A percentile compares a stretch with the other conserved stretches of the same genome.
These are phyloP conservation scores for Dipteronia sinensis DNA, from an alignment of 345 rosid genomes.

Conservation along the genomic window DNA sequence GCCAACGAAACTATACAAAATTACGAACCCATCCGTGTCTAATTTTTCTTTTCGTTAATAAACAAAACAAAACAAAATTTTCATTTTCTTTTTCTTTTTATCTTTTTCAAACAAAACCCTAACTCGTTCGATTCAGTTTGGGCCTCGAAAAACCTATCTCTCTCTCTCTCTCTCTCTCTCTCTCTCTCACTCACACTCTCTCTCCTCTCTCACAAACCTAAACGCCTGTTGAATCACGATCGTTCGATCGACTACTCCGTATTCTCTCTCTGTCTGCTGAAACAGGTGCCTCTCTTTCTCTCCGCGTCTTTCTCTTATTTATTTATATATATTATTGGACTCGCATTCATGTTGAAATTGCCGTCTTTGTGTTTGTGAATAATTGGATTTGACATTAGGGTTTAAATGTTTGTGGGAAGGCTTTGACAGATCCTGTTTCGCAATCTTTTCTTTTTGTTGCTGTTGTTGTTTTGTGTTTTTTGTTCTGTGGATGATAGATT, in stretches of 20 bases:
- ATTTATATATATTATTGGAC: background rate
- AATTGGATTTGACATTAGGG: background rate
- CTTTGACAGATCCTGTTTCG: background rate
- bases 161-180: conserved; percentile 22
- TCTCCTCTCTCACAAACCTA: conserved; percentile 1
- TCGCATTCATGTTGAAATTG: background rate
- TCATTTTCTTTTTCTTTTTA: background rate
- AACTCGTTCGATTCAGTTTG: conserved; percentile 46
- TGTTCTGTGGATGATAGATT: background rate
- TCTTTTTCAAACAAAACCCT: conserved; percentile 46
- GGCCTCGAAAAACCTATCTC: conserved; percentile 50
- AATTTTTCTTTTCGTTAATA: too few species aligned
- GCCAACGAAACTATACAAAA: too few species aligned
- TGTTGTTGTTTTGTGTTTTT: background rate
- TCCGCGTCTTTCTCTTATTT: background rate
- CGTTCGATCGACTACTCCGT: conserved; percentile 22
- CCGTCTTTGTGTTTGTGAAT: background rate
- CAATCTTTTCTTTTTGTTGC: too few species aligned
- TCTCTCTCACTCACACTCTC: background rate
- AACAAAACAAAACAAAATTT: background rate
- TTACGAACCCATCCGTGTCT: too few species aligned
- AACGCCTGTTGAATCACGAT: conserved; percentile 20
- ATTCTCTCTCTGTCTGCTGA: background rate
- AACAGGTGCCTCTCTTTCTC: conserved; percentile 6
- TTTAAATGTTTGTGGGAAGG: too few species aligned